Conservation (phyloP, 768 basidiomycete species). For the Podaxis sp. region DNA sequence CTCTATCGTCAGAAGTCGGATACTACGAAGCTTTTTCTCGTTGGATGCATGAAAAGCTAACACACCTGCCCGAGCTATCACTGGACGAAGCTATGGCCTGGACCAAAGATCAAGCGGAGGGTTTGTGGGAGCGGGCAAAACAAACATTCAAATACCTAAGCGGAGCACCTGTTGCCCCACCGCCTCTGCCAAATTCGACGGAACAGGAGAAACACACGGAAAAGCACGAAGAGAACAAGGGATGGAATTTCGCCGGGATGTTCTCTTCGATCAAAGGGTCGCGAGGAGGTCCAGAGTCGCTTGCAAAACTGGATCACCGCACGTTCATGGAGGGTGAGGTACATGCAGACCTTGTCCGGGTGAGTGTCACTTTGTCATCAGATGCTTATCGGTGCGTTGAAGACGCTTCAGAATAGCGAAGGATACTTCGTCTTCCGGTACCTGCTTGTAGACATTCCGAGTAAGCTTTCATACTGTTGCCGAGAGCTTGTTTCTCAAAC, state of each 20-base stretch:
- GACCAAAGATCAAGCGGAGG: constrained; percentile 36
- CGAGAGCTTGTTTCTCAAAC: constrained; percentile 10
- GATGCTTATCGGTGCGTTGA: constrained; percentile 9
- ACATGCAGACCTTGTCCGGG: constrained; percentile 74
- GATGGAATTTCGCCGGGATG: constrained; percentile 59
- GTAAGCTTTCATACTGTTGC: constrained; percentile 40
- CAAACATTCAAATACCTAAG: constrained; percentile 68
- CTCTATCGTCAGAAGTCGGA: constrained; percentile 31
- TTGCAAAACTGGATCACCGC: constrained; percentile 31
- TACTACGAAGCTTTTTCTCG: constrained; percentile 38
- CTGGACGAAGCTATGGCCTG: constrained; percentile 49
- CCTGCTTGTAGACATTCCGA: constrained; percentile 74
- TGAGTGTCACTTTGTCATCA: constrained; percentile 28
- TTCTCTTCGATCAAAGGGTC: constrained; percentile 59
- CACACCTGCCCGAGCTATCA: constrained; percentile 45
- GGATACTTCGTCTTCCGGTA: constrained; percentile 79
- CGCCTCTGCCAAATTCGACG: constrained; percentile 25
- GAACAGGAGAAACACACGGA: constrained; percentile 22
- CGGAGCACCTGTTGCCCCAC: constrained; percentile 47
- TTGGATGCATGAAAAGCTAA: constrained; percentile 38
- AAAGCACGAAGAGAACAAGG: constrained; percentile 24
- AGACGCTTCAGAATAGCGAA: constrained; percentile 52
- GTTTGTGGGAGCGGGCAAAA: constrained; percentile 46
- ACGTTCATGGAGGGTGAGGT: constrained; percentile 73
- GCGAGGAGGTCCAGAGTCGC: constrained; percentile 25